Conservation (phyloP, 176 grass and related monocot species). For the Microstegium vimineum region DNA sequence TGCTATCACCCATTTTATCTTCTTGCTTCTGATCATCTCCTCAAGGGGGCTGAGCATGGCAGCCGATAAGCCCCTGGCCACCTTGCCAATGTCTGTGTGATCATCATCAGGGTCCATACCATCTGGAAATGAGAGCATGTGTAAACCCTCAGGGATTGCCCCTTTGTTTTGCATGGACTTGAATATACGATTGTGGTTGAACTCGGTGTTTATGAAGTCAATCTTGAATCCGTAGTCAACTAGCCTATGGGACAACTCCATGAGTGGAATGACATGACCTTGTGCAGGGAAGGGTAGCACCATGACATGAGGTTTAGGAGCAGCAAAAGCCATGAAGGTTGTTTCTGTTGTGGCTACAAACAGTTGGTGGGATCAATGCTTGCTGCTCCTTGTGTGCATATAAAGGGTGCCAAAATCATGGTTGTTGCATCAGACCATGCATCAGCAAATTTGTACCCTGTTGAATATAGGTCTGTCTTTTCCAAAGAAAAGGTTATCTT, state of each 20-base stretch:
- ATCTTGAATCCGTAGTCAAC: conserved; percentile 42
- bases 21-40: conserved; percentile 34
- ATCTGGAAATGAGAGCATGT: conserved; percentile 55
- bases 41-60: conserved; percentile 42
- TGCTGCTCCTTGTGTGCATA: conserved; percentile 3
- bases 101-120: conserved; percentile 54
- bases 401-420: conserved; percentile 1
- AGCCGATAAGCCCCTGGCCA: conserved; percentile 16
- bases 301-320: conserved; percentile 44
- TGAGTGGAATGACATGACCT: conserved; percentile 68
- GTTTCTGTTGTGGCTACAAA: background rate
- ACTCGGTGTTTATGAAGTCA: conserved; percentile 60
- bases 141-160: conserved; percentile 29
- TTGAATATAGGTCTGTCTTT: background rate
- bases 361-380: background rate
- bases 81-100: conserved; percentile 33
- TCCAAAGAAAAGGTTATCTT: conserved; percentile 8
- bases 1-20: conserved; percentile 47
- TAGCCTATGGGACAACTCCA: conserved; percentile 55
- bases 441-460: conserved; percentile 7
- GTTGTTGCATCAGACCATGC: conserved; percentile 13
- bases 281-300: conserved; percentile 54
- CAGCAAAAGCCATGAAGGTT: conserved; percentile 16
- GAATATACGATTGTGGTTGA: conserved; percentile 47
- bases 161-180: conserved; percentile 32